A percentile compares a stretch with the other conserved stretches of the same genome.
phyloP scores from a whole-genome alignment of 495 filamentous ascomycete genomes.

The Penicillium egyptiacum region DNA sequence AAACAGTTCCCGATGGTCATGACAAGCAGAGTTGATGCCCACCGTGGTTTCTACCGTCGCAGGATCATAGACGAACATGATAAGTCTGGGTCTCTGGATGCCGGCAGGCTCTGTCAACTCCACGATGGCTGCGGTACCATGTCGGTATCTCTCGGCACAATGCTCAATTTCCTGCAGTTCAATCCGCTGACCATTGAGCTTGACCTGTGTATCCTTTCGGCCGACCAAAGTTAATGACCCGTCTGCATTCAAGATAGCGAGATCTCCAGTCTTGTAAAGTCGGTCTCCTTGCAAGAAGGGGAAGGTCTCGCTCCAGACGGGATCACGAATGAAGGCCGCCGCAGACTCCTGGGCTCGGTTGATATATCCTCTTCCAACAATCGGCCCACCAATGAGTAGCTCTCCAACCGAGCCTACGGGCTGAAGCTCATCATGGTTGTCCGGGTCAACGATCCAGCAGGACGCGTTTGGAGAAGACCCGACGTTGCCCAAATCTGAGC shows the following conservation, averaged over 20 bases:
- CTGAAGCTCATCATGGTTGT: conserved; percentile 28
- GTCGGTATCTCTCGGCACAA: conserved; percentile 1
- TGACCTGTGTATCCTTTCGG: conserved; percentile 4
- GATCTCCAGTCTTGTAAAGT: conserved; percentile 56
- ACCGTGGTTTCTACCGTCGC: not conserved
- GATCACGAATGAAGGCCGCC: conserved; percentile 45
- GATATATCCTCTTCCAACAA: conserved; percentile 49
- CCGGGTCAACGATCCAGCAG: not conserved
- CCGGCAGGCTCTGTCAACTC: not conserved
- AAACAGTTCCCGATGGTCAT: not conserved
- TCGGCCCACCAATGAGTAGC: conserved; percentile 52
- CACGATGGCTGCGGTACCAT: not conserved
- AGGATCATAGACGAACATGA: conserved; percentile 3
- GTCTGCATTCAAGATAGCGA: conserved; percentile 46
- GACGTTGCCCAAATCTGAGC: not conserved
- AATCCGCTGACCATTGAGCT: conserved; percentile 1
- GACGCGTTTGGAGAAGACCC: not conserved
- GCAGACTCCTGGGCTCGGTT: conserved; percentile 41
- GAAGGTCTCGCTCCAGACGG: conserved; percentile 43
- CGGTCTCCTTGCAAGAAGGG: not conserved
- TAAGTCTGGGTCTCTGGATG: not conserved
- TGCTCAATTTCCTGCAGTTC: conserved; percentile 3
- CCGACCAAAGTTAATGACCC: conserved; percentile 49
- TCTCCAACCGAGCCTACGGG: conserved; percentile 53
- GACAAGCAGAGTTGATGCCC: not conserved